Base-by-base conservation (phyloP, 164 flowering plant genomes). In the Tinospora cordifolia region DNA sequence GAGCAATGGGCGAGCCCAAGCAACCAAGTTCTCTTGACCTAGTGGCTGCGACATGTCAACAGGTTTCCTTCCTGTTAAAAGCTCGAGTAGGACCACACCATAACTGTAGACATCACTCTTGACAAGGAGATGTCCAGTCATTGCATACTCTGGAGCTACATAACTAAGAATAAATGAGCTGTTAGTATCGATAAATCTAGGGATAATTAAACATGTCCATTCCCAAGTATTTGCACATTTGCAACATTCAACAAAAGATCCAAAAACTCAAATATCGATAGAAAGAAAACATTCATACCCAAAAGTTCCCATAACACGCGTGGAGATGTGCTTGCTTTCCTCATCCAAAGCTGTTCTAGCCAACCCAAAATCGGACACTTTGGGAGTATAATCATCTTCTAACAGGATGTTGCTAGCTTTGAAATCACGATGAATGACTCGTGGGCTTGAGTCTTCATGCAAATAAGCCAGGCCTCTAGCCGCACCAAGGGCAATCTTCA, bases 91-190 rank as follows among this genome's bases (percentile, higher is more conserved):
- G 49, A 93, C 98, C 24, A 93, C 97, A 3, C 98, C 98, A 62
- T 93, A 93, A 82, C 98, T 93, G 80, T 93, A 93, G 44, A 91
- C 98, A 71, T 93, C 98, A 71, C 98, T 93, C 76, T 93, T 93
- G 38, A 93, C 97, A 6, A 93, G 96, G 75, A 93, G 94, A 85
- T 93, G 98, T 10, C 98, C 98, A 0, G 98, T 93, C 98, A 93
- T 90, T 47, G 98, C 98, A 76, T 93, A 93, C 76, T 93, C 98
- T n/a, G 98, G 98, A 62, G 98, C 98, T 27, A 93, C 96, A 66
- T 93, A 93, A 26, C 81, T 81, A 64, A 39, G 26, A 67, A 49
- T 54, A 19, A 71, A 71, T 6, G 62, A 24, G 10, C 12, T 21
- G 14, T 36, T 2, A 73, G 49, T 2, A 10, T 10, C 24, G 11